Evolutionary conservation across 768 basidiomycete species (phyloP).

Genomic region (Termitomyces sp.): DNA sequence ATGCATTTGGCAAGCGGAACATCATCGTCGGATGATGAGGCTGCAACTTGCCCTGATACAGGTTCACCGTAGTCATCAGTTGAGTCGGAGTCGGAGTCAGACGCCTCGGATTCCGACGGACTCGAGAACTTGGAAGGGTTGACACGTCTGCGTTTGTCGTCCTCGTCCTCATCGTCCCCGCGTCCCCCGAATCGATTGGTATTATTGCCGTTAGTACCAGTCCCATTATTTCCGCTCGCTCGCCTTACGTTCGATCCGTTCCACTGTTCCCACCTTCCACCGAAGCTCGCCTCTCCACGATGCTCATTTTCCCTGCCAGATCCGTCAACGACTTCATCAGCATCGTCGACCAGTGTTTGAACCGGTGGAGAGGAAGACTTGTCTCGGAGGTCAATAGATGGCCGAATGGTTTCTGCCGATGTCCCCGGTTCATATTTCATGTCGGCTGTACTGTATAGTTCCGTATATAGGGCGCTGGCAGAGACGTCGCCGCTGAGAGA

Average conservation of each 20-base stretch:
- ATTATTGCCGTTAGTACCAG: constrained; percentile 22
- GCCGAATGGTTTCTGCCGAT: constrained; percentile 41
- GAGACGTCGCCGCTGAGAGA: constrained; percentile 7
- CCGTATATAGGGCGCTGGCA: constrained; percentile 8
- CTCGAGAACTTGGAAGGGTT: constrained; percentile 30
- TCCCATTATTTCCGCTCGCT: constrained; percentile 17
- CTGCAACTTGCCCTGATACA: constrained; percentile 13
- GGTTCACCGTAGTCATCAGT: constrained; percentile 39
- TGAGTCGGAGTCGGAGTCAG: constrained; percentile 38
- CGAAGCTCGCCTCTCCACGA: constrained; percentile 4
- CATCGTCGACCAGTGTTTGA: constrained; percentile 9
- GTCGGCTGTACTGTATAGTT: constrained; percentile 14
- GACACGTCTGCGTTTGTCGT: constrained; percentile 16
- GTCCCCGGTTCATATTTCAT: constrained; percentile 39
- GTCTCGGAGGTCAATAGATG: constrained; percentile 10
- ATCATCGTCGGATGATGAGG: constrained; percentile 61
- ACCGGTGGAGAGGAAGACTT: not conserved
- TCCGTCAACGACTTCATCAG: constrained; percentile 21
- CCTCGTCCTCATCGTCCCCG: constrained; percentile 32
- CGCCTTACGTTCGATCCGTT: constrained; percentile 16
- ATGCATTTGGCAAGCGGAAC: constrained; percentile 81
- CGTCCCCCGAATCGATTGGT: constrained; percentile 36
- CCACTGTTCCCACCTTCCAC: constrained; percentile 5
- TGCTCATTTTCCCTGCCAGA: constrained; percentile 21
- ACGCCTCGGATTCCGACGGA: constrained; percentile 29